Base-by-base conservation (phyloP, 2,329 filamentous ascomycete genomes). In the Aquanectria penicillioides region DNA sequence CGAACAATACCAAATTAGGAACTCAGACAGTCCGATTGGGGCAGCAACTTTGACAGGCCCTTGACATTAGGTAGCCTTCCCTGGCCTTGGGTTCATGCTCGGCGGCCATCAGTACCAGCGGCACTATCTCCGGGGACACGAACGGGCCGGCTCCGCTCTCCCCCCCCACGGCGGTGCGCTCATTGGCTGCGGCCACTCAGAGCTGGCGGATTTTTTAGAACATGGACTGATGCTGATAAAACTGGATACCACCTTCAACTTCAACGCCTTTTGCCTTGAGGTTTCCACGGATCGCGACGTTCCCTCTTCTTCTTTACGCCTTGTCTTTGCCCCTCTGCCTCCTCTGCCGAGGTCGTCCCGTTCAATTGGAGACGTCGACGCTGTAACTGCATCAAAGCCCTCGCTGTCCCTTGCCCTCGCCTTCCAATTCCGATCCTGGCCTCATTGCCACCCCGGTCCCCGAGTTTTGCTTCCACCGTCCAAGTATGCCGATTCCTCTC, bases 401-500 rank as follows among this genome's bases (percentile, higher is more conserved):
- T 25, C 25, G 23, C 15, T 38, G 17, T 37, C 12, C 37, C 18
- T 6, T 22, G 29, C 13, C 15, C 20, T 28, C n/a, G 13, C 17
- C 25, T 38, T 47, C 34, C 62, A 62, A 63, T 67, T 63, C 49
- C 49, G 23, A 31, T 47, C 25, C 29, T 15, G 34, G 8, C 40
- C 13, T 31, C 54, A 25, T 57, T 29, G 33, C 38, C 31, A 49
- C 37, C n/a, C 31, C 22, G 18, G 18, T 13, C 20, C 26, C 7
- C 43, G 23, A 26, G 50, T 31, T 57, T 41, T 55, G 40, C 54
- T 34, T 40, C 28, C 23, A 31, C 52, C 37, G 22, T 29, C 60
- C 51, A 64, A 71, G 68, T 57, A 74, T 73, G 67, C 61, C 51
- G 48, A 57, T 58, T 40, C 29, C 23, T 57, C 29, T 50, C 17